Percentiles rank a stretch among this genome's conserved stretches.
Evolutionary conservation across 495 filamentous ascomycete species (phyloP).

Genomic region (Trichoderma orchidacearum): DNA sequence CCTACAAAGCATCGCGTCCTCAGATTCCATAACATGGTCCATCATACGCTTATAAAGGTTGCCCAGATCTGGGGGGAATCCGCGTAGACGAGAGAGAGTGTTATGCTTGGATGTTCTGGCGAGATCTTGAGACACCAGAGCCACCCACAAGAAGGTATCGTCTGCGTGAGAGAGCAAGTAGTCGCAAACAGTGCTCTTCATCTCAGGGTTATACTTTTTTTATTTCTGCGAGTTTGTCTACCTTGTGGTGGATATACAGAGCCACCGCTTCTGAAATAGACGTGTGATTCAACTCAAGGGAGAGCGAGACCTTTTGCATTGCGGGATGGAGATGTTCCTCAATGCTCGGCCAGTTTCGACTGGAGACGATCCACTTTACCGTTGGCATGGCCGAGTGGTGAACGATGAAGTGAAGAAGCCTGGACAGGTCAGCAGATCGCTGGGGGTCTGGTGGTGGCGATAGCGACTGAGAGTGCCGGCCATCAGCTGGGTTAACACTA

Average conservation of each 20-base stretch:
- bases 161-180: conserved; percentile 8
- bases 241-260: not conserved
- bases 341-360: not conserved
- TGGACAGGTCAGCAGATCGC: not conserved
- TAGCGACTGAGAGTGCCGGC: no score
- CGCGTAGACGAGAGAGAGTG: not conserved
- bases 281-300: not conserved
- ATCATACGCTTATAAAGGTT: conserved; percentile 10
- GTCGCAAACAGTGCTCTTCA: not conserved
- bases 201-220: not conserved
- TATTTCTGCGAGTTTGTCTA: not conserved
- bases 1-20: conserved; percentile 1
- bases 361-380: not conserved
- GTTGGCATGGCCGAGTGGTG: not conserved
- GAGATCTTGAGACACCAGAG: conserved; percentile 12
- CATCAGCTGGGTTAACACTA: no score
- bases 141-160: conserved; percentile 18
- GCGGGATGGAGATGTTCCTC: not conserved
- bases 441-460: no score
- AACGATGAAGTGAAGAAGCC: not conserved
- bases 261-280: not conserved
- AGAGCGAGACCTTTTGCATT: not conserved
- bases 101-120: not conserved
- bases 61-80: conserved; percentile 5
- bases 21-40: not conserved